These are phyloP conservation scores for Aspergillus costaricaensis DNA, from an alignment of 2,329 filamentous ascomycete genomes.

Conservation along the genomic window DNA sequence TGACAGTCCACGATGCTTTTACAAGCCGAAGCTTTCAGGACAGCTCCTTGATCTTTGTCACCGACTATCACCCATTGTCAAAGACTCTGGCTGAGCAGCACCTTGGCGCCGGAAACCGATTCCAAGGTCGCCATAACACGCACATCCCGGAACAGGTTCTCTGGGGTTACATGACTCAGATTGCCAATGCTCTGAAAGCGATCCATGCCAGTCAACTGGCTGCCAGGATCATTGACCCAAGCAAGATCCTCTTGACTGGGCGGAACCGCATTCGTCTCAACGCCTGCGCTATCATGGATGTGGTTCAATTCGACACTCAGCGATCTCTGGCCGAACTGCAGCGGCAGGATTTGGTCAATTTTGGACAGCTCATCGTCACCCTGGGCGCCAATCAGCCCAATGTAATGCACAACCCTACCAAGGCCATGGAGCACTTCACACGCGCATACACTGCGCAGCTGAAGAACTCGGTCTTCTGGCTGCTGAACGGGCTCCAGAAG, in stretches of 20 bases:
- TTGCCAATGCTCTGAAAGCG: slow-evolving; percentile 81
- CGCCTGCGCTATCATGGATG: slow-evolving; percentile 85
- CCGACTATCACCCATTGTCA: slow-evolving; percentile 87
- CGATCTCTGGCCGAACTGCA: slow-evolving; percentile 74
- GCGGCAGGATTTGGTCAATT: slow-evolving; percentile 80
- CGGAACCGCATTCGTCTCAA: slow-evolving; percentile 88
- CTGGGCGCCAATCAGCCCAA: slow-evolving; percentile 70
- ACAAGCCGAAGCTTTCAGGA: slow-evolving; percentile 92
- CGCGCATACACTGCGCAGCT: slow-evolving; percentile 77
- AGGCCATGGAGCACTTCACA: slow-evolving; percentile 73
- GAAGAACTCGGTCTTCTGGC: slow-evolving; percentile 77
- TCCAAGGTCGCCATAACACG: slow-evolving; percentile 48
- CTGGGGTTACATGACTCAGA: slow-evolving; percentile 91
- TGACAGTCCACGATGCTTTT: slow-evolving; percentile 87
- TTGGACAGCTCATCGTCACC: slow-evolving; percentile 81
- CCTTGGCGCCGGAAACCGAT: slow-evolving; percentile 42
- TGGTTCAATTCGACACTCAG: slow-evolving; percentile 76
- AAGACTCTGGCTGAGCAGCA: slow-evolving; percentile 88
- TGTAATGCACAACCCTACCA: slow-evolving; percentile 63
- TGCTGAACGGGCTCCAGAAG: slow-evolving; percentile 67
- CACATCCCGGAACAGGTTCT: slow-evolving; percentile 71
- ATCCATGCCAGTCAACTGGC: slow-evolving; percentile 82
- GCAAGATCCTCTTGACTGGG: slow-evolving; percentile 85
- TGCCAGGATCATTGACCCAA: slow-evolving; percentile 80
- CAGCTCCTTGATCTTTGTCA: slow-evolving; percentile 90